These are phyloP conservation scores for Hawksworthiomyces lignivorus DNA, from an alignment of 2,329 filamentous ascomycete species.

Conservation along the genomic window DNA sequence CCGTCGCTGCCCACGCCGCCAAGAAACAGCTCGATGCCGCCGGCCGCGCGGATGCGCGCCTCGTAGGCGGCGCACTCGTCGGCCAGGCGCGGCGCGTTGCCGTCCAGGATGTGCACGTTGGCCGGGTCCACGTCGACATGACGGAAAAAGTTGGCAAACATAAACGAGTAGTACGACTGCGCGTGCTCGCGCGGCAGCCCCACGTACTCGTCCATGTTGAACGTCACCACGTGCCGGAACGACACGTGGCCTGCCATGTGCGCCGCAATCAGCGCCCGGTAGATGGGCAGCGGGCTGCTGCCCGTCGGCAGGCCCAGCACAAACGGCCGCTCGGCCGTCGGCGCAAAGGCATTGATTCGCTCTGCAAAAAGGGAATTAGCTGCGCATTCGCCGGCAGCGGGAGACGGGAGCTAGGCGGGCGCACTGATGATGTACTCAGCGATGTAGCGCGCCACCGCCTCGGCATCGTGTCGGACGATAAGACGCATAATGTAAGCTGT, in stretches of 20 bases:
- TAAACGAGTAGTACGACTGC: slow-evolving; percentile 72
- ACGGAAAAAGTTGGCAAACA: slow-evolving; percentile 74
- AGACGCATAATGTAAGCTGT: slow-evolving; percentile 49
- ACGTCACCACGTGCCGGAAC: slow-evolving; percentile 64
- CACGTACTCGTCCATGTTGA: slow-evolving; percentile 65
- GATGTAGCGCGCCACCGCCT: slow-evolving; percentile 56
- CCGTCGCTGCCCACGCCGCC: slow-evolving; percentile 70
- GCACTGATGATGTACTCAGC: slow-evolving; percentile 61
- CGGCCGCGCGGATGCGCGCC: slow-evolving; percentile 56
- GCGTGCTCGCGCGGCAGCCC: slow-evolving; percentile 64
- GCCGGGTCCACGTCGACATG: slow-evolving; percentile 61
- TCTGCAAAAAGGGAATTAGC: too few species aligned
- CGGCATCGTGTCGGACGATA: slow-evolving; percentile 59
- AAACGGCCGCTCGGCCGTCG: slow-evolving; percentile 57
- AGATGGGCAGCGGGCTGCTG: slow-evolving; percentile 61
- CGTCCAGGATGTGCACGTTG: slow-evolving; percentile 67
- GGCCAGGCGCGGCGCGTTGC: slow-evolving; percentile 60
- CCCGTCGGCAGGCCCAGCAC: slow-evolving; percentile 67
- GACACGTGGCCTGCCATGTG: slow-evolving; percentile 46
- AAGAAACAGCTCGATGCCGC: slow-evolving; percentile 69
- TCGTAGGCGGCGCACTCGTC: slow-evolving; percentile 66
- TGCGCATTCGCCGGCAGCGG: too few species aligned
- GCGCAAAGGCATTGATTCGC: slow-evolving; percentile 59
- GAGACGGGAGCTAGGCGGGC: neutral
- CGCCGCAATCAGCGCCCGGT: slow-evolving; percentile 56